A percentile compares a stretch with the other conserved stretches of the same genome.
phyloP scores from a whole-genome alignment of 2,329 filamentous ascomycete genomes.

The Zopfia rhizophila region DNA sequence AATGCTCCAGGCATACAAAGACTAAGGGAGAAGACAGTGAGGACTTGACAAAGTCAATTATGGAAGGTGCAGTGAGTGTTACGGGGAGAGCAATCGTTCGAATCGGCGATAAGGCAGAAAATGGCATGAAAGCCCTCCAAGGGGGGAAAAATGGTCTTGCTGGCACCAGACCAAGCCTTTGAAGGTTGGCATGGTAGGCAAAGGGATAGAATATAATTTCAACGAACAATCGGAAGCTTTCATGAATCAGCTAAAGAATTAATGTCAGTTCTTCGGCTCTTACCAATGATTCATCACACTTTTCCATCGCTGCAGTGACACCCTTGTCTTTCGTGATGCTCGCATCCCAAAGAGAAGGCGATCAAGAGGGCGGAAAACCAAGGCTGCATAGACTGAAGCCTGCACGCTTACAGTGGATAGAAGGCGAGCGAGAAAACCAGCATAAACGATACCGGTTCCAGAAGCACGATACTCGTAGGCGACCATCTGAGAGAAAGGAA shows the following conservation, averaged over 20 bases:
- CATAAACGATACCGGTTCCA: slow-evolving; percentile 36
- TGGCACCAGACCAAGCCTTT: slow-evolving; percentile 42
- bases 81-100: slow-evolving; percentile 26
- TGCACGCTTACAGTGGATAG: slow-evolving; percentile 34
- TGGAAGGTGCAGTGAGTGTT: slow-evolving; percentile 26
- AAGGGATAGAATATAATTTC: slow-evolving; percentile 45
- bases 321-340: slow-evolving; percentile 31
- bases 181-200: slow-evolving; percentile 42
- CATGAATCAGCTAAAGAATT: slow-evolving; percentile 14
- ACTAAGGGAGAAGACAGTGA: slow-evolving; percentile 40
- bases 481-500: slow-evolving; percentile 39
- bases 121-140: slow-evolving; percentile 40
- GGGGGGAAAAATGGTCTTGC: slow-evolving; percentile 39
- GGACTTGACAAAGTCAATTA: slow-evolving; percentile 24
- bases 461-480: slow-evolving; percentile 32
- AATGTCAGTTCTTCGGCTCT: slow-evolving; percentile 7
- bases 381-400: slow-evolving; percentile 28
- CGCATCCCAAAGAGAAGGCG: slow-evolving; percentile 34
- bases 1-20: slow-evolving; percentile 36
- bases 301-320: slow-evolving; percentile 34
- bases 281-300: slow-evolving; percentile 33
- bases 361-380: slow-evolving; percentile 40
- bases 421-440: slow-evolving; percentile 37
- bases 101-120: slow-evolving; percentile 40
- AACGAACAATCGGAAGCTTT: slow-evolving; percentile 40